Conservation (phyloP, 169 alveolate species). For the Plasmodium fragile region DNA sequence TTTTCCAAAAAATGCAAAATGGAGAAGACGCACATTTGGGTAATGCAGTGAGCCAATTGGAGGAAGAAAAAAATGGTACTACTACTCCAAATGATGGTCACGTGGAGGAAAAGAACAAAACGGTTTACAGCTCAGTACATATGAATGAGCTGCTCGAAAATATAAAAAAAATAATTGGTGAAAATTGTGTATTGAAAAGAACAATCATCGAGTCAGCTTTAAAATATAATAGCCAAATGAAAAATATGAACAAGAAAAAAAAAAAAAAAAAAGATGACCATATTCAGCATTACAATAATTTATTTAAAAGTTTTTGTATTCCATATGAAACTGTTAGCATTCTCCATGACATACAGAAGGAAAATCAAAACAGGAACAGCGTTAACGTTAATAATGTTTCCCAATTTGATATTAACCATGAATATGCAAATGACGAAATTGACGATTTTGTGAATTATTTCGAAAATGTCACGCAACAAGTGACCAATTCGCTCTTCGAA, state of each 20-base stretch:
- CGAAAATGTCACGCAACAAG: conserved; percentile 18
- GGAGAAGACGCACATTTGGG: neutral
- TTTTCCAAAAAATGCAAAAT: neutral
- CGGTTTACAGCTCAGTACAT: neutral
- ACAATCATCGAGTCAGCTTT: conserved; percentile 25
- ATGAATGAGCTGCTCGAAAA: conserved; percentile 1
- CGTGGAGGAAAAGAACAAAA: neutral
- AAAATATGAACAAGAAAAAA: conserved; percentile 21
- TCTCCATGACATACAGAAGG: conserved; percentile 16
- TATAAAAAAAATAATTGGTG: conserved; percentile 12
- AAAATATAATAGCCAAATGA: neutral
- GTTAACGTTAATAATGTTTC: neutral
- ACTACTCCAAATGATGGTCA: neutral
- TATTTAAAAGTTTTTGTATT: conserved; percentile 55
- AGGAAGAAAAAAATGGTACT: neutral
- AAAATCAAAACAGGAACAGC: neutral
- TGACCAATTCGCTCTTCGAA: neutral
- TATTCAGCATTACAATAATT: conserved; percentile 26
- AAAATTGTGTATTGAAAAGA: conserved; percentile 18
- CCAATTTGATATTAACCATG: conserved; percentile 7
- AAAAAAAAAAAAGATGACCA: conserved; percentile 25
- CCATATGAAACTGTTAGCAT: conserved; percentile 44
- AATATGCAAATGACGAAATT: conserved; percentile 28
- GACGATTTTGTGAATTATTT: conserved; percentile 11
- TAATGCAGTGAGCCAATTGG: neutral